phyloP scores from a whole-genome alignment of 2,329 filamentous ascomycete genomes.

The Phoma herbarum region DNA sequence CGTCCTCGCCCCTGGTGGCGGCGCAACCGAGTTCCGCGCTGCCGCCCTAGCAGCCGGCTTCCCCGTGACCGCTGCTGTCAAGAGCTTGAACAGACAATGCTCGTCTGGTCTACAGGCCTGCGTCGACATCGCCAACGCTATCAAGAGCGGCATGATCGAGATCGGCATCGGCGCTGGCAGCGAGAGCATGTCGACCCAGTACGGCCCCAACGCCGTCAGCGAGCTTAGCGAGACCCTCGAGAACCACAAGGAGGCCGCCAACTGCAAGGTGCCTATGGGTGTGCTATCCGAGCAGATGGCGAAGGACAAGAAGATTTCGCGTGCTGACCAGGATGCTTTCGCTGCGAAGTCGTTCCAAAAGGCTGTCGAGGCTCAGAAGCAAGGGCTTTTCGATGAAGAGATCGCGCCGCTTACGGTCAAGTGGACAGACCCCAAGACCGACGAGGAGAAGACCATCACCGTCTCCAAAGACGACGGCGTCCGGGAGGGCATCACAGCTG shows the following conservation, averaged over 20 bases:
- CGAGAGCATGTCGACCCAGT: slow-evolving; percentile 94
- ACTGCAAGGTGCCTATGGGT: slow-evolving; percentile 99
- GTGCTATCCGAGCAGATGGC: slow-evolving; percentile 95
- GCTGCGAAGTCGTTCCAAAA: slow-evolving; percentile 94
- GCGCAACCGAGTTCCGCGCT: slow-evolving; percentile 95
- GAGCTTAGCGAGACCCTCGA: slow-evolving; percentile 94
- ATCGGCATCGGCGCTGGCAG: slow-evolving; percentile 93
- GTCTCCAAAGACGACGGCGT: slow-evolving; percentile 89
- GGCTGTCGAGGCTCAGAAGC: slow-evolving; percentile 82
- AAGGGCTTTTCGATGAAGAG: slow-evolving; percentile 91
- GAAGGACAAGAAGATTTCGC: slow-evolving; percentile 77
- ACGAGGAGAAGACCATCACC: slow-evolving; percentile 82
- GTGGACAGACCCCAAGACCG: slow-evolving; percentile 89
- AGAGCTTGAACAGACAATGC: slow-evolving; percentile 92
- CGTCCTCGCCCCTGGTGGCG: slow-evolving; percentile 90
- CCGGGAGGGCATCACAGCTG: slow-evolving; percentile 81
- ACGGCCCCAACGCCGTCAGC: slow-evolving; percentile 85
- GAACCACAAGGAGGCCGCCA: slow-evolving; percentile 79
- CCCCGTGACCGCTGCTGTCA: slow-evolving; percentile 83
- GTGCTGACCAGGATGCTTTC: slow-evolving; percentile 86
- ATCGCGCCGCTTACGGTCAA: slow-evolving; percentile 87
- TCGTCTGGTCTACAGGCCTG: slow-evolving; percentile 91
- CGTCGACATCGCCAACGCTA: slow-evolving; percentile 93
- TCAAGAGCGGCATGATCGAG: slow-evolving; percentile 91
- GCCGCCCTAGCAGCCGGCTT: slow-evolving; percentile 91